A percentile compares a stretch with the other conserved stretches of the same genome.
Conservation (phyloP, 129 eudicot genomes). For the Logfia minima region DNA sequence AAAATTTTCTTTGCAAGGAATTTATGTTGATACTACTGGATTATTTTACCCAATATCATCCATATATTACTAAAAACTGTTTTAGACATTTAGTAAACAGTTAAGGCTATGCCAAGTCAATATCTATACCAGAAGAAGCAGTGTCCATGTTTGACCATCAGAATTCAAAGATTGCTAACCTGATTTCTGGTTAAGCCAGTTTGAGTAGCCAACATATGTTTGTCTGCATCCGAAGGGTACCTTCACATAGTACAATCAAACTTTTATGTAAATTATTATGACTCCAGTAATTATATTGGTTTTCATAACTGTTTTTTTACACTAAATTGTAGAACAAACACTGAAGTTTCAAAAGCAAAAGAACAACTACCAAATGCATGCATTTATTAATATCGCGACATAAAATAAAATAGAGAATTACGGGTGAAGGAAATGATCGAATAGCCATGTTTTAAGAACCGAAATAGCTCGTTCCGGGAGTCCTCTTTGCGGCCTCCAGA, state of each 20-base stretch:
- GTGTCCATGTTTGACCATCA: slow-evolving; percentile 2
- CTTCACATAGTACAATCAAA: slow-evolving; percentile 34
- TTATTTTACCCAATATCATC: neutral
- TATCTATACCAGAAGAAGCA: neutral
- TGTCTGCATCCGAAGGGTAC: slow-evolving; percentile 92
- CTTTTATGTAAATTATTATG: slow-evolving; percentile 6
- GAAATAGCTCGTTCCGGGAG: slow-evolving; percentile 89
- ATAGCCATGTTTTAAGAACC: slow-evolving; percentile 82
- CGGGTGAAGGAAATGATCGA: slow-evolving; percentile 98
- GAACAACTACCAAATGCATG: neutral
- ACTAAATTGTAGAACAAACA: neutral
- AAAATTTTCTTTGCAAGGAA: neutral
- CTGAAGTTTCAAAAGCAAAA: neutral
- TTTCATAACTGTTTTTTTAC: neutral
- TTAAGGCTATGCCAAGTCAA: neutral
- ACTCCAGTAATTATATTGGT: neutral
- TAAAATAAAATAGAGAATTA: slow-evolving; percentile 16
- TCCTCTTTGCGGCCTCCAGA: slow-evolving; percentile 97
- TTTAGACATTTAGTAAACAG: neutral
- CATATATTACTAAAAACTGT: neutral
- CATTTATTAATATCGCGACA: neutral
- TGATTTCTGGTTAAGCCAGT: slow-evolving; percentile 90
- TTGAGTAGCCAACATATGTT: slow-evolving; percentile 83
- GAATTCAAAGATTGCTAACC: slow-evolving; percentile 44
- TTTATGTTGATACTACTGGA: neutral